Evolutionary conservation across 768 basidiomycete genomes (phyloP).

Genomic region (Rhodotorula taiwanensis): DNA sequence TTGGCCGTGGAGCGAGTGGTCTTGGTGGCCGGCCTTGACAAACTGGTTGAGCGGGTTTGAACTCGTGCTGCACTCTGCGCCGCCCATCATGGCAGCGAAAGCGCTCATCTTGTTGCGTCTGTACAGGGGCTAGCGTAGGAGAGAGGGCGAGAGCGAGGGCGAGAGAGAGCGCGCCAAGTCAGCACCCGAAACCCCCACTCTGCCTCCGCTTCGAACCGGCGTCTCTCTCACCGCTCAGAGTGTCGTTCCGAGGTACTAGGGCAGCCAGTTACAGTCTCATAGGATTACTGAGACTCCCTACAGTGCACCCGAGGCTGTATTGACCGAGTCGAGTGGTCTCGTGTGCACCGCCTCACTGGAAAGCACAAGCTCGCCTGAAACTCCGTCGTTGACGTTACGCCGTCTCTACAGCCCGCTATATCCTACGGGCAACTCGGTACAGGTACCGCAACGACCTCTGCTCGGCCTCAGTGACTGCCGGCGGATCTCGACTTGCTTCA

Average conservation of each 20-base stretch:
- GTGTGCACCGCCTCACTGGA: not conserved
- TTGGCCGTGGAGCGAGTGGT: slow-evolving; percentile 66
- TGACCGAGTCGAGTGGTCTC: not conserved
- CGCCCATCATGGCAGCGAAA: slow-evolving; percentile 48
- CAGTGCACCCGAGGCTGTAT: no score
- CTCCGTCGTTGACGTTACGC: no score
- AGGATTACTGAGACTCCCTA: no score
- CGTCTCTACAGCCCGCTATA: no score
- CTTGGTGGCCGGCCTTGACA: slow-evolving; percentile 79
- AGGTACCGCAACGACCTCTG: no score
- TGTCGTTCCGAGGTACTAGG: no score
- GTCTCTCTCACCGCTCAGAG: no score
- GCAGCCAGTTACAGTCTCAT: no score
- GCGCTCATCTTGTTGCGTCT: slow-evolving; percentile 3
- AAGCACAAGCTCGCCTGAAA: no score
- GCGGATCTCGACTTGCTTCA: no score
- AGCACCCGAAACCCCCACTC: not conserved
- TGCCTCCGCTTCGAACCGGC: not conserved
- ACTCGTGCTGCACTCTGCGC: slow-evolving; percentile 76
- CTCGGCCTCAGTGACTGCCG: no score
- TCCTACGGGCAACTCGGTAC: no score
- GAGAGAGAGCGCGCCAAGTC: not conserved
- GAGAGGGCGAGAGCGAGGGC: not conserved
- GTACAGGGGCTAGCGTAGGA: not conserved
- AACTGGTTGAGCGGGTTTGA: slow-evolving; percentile 83